Base-by-base conservation (phyloP, 306 rosid species). In the Gleditsia sinensis region DNA sequence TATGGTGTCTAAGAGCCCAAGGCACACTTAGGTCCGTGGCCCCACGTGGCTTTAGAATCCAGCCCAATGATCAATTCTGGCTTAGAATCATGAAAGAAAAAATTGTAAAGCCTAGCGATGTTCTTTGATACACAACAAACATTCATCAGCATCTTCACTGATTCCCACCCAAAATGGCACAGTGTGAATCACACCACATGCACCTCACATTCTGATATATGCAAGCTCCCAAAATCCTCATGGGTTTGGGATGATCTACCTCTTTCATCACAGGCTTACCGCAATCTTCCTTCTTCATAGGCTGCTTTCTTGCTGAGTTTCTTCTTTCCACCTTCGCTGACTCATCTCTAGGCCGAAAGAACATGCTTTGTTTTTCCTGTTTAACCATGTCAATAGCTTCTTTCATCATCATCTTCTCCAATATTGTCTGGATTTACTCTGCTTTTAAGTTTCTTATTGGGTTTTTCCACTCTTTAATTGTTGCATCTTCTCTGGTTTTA, bases 91-190 rank as follows among this genome's bases (percentile, higher is more conserved):
- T n/a, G n/a, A n/a, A n/a, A n/a, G n/a, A n/a, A n/a, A n/a, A n/a
- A n/a, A n/a, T n/a, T n/a, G n/a, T n/a, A n/a, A n/a, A n/a, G 88
- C 1, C 7, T 79, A 0, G 72, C 86, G 23, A 23, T 72, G 57
- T 54, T 25, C 65, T 77, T 87, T 10, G 91, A 84, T 40, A 79
- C 85, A 2, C 88, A 84, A 0, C 91, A 84, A 54, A 32, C 81
- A 3, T 87, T 84, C 85, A 79, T 82, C 39, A 77, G 73, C 9
- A 49, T 87, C 70, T 80, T 57, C 67, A 37, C 88, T 0, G 86
- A 84, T 9, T 79, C 85, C 9, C 58, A 60, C 12, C 91, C 88
- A 6, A 25, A 79, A 27, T 83, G 87, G 89, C 85, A 86, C 72
- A 82, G 89, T 76, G 76, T 68, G 16, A 32, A 58, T 42, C 17